These are phyloP conservation scores for Plasmopara muralis DNA, from an alignment of 352 stramenopile species.

Conservation along the genomic window DNA sequence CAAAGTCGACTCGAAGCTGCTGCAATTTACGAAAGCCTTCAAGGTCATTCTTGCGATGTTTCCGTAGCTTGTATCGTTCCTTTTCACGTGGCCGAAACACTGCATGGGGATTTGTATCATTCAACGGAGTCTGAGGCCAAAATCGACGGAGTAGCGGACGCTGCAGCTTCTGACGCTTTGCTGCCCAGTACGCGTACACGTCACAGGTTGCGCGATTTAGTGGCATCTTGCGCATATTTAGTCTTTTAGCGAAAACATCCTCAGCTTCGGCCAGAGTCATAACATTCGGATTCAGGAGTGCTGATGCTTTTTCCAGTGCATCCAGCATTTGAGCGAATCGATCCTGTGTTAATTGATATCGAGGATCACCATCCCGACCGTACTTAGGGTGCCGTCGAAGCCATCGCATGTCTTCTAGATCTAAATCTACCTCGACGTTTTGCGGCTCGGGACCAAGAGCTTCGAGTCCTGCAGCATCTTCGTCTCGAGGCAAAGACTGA, in stretches of 20 bases:
- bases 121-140: constrained; percentile 93
- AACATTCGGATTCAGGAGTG: constrained; percentile 70
- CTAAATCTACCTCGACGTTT: constrained; percentile 68
- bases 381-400: constrained; percentile 78
- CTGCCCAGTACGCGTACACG: constrained; percentile 95
- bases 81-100: constrained; percentile 98
- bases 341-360: constrained; percentile 65
- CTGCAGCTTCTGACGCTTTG: constrained; percentile 88
- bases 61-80: constrained; percentile 95
- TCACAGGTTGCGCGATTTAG: constrained; percentile 70
- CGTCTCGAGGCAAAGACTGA: constrained; percentile 46
- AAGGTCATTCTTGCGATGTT: constrained; percentile 95
- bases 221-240: constrained; percentile 61
- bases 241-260: constrained; percentile 60
- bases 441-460: constrained; percentile 25
- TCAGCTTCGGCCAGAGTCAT: constrained; percentile 69
- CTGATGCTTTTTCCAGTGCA: constrained; percentile 78
- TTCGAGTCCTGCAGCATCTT: constrained; percentile 18
- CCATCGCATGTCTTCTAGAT: constrained; percentile 86
- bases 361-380: constrained; percentile 67
- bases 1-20: constrained; percentile 91
- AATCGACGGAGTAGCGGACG: constrained; percentile 92
- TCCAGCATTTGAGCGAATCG: constrained; percentile 80
- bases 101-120: constrained; percentile 97
- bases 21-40: constrained; percentile 93